Evolutionary conservation across 1,284 basidiomycete species (phyloP), one percentile per base, ranked within the genome.

Genomic region (Chalciporus piperatoides): DNA sequence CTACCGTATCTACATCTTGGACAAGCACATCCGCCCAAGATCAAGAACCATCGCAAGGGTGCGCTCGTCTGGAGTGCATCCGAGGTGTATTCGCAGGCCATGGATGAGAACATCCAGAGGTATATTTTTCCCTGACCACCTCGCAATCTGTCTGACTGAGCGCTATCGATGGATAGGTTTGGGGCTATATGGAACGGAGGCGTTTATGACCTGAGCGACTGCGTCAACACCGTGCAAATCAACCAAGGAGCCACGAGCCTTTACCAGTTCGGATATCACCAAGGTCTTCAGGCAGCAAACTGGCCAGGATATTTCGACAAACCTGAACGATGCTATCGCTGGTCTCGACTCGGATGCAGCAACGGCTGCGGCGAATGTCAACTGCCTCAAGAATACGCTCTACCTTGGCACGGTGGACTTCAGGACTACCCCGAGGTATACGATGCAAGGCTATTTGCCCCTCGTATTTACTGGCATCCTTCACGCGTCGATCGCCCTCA

Each of bases 171-270:
- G 37, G 56, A 14, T 52, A 90, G 91, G 59, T 75, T 82, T 51
- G 94, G 94, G 92, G 92, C 81, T 1, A 79, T 90, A 40, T 90
- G 86, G 70, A 71, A 91, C 10, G 70, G 74, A 40, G 73, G 77
- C 28, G 67, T 99, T 25, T 98, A 90, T 68, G 96, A 99, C 62
- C 68, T 98, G 15, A 85, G 90, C 2, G 89, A 97, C 70, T 99
- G 98, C 63, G 72, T 96, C 61, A 78, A 86, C 65, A 92, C 93
- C 0, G 71, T 84, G 48, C 64, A 65, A 5, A 63, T 76, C 25
- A 81, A 81, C 56, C 62, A 68, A 1, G 64, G 68, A 45, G 75
- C 74, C 40, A 64, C 67, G 8, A 68, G 67, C 11, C 64, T 69
- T 12, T 90, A 84, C 67, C 59, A 67, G 3, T 99, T 94, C 75